Base-by-base conservation (phyloP, 129 eudicot genomes). In the Tagetes patula region DNA sequence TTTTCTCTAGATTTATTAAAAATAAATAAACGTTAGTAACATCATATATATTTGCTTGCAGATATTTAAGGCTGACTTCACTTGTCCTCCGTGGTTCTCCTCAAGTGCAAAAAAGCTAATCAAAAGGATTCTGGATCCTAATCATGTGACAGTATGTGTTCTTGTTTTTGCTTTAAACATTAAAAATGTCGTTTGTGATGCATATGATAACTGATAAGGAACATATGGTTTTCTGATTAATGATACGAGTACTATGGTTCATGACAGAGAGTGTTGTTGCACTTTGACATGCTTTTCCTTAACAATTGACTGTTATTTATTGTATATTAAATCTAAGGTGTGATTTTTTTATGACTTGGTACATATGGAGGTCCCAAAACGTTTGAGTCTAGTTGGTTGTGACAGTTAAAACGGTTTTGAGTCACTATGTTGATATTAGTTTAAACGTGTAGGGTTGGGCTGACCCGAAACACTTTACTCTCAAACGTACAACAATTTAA, bases 31-130 rank as follows among this genome's bases (percentile, higher is more conserved):
- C 48, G 20, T 33, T 61, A 55, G 41, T 46, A 74, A 53, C 31
- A 40, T 14, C 59, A 9, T 11, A 6, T 20, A 27, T 55, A 27
- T 74, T 4, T 68, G 45, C 38, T 38, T 84, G 74, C 90, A 89
- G 96, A 89, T 89, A 79, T 79, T 75, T 37, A 95, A 95, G 84
- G 99, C 99, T 0, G 92, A 87, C 2, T 91, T 90, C 70, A 65
- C 87, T 34, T 95, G 94, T 56, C 99, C 99, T 67, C 88, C 91
- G 4, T 95, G 97, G 99, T 95, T 95, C 64, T 95, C 97, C 33
- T 68, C 97, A 14, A 95, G 88, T 77, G 99, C 96, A 71, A 90
- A 95, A 87, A 95, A 95, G 76, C 79, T 95, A 79, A 95, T 95
- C 65, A 87, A 90, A 71, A 87, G 97, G 84, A 95, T 95, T 53